Conservation (phyloP, 345 rosid species). For the Boechera divaricarpa region DNA sequence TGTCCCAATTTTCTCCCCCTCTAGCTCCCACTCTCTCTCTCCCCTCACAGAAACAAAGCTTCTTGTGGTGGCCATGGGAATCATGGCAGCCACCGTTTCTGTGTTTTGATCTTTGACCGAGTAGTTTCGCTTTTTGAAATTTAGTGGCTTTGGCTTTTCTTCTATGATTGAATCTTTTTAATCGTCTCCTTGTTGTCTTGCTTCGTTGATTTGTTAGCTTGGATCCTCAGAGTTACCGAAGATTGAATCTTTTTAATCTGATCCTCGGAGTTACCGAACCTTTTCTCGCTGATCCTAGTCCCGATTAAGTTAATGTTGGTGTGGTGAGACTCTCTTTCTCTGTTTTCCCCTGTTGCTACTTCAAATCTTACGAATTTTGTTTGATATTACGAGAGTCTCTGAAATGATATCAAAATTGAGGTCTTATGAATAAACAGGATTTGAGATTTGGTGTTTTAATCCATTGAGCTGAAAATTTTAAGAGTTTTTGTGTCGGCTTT, state of each 20-base stretch:
- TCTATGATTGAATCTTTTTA: no score
- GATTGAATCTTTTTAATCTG: conserved; percentile 46
- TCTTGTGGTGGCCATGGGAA: no score
- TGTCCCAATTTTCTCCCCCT: no score
- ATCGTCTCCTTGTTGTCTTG: no score
- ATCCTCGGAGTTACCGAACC: conserved; percentile 98
- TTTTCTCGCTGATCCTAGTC: conserved; percentile 84
- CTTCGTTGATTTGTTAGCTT: no score
- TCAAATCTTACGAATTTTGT: neutral
- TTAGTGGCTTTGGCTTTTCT: no score
- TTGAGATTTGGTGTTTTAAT: neutral
- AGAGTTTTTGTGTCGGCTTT: conserved; percentile 10
- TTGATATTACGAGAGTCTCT: neutral
- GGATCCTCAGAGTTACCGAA: conserved; percentile 95
- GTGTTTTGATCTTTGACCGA: no score
- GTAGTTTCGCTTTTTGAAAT: no score
- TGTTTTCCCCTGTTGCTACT: neutral
- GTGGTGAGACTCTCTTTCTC: conserved; percentile 60
- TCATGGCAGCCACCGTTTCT: no score
- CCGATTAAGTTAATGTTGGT: conserved; percentile 90
- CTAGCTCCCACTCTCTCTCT: no score
- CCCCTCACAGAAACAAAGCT: no score
- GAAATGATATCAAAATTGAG: conserved; percentile 1
- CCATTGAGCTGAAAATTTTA: neutral
- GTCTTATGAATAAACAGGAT: neutral